A percentile compares a stretch with the other conserved stretches of the same genome.
Conservation (phyloP, 2,329 filamentous ascomycete species). For the Talaromyces rugulosus region DNA sequence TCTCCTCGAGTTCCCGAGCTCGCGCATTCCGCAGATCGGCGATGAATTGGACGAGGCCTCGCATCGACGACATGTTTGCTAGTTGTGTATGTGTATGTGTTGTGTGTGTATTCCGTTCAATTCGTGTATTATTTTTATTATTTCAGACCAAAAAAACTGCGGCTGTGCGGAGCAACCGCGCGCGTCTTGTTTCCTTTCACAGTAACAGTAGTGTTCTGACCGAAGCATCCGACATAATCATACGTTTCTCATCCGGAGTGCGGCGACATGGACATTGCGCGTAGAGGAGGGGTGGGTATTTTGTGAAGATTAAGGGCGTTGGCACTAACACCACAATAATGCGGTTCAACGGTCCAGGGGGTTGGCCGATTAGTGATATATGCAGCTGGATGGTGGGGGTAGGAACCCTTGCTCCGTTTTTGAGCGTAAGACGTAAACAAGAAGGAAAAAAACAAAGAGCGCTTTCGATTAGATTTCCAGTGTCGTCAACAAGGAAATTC, state of each 20-base stretch:
- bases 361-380: background rate
- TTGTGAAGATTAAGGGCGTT: background rate
- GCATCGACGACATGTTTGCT: constrained; percentile 44
- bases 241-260: background rate
- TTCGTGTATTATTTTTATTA: background rate
- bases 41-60: constrained; percentile 94
- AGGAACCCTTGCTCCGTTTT: no score
- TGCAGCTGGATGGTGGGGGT: background rate
- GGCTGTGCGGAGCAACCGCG: background rate
- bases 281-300: background rate
- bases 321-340: background rate
- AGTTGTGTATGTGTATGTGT: background rate
- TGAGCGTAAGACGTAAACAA: background rate
- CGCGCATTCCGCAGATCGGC: constrained; percentile 92
- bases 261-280: background rate
- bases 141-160: background rate
- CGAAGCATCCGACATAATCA: constrained; percentile 9
- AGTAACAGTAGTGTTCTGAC: background rate
- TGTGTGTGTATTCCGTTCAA: background rate
- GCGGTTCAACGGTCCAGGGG: background rate
- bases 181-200: background rate
- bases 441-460: background rate
- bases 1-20: constrained; percentile 93
- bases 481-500: background rate
- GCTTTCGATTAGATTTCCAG: background rate